Evolutionary conservation across 768 basidiomycete genomes (phyloP).

Genomic region (Boletus speciosus): DNA sequence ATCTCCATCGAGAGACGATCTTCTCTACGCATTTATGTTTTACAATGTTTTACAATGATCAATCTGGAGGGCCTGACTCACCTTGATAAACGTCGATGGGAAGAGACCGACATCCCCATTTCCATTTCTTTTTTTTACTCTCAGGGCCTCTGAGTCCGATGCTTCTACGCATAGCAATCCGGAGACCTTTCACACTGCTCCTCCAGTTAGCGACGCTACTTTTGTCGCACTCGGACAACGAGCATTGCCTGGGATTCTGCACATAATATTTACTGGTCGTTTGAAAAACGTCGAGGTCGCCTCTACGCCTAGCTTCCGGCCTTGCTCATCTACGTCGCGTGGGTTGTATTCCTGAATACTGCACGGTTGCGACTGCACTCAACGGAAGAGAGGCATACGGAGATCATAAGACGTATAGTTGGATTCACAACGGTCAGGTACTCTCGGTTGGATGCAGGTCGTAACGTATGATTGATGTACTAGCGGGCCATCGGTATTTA

Average conservation of each 20-base stretch:
- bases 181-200: background rate
- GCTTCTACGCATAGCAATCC: background rate
- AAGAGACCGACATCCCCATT: conserved; percentile 15
- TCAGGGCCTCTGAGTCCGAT: background rate
- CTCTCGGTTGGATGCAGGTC: background rate
- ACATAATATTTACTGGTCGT: conserved; percentile 20
- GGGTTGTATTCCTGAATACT: conserved; percentile 62
- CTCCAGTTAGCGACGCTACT: conserved; percentile 10
- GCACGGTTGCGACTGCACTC: conserved; percentile 56
- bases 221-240: background rate
- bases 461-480: background rate
- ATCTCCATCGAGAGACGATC: conserved; percentile 42
- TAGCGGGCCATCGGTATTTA: background rate
- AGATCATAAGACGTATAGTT: background rate
- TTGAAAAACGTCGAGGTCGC: conserved; percentile 47
- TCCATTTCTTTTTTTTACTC: background rate
- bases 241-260: conserved; percentile 6
- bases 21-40: conserved; percentile 54
- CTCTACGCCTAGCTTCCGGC: conserved; percentile 44
- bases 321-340: conserved; percentile 47
- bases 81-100: conserved; percentile 44
- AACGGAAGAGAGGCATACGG: conserved; percentile 30
- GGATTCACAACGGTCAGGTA: background rate
- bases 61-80: conserved; percentile 48
- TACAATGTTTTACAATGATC: conserved; percentile 56